These are phyloP conservation scores for Fraxinus albicans DNA, from an alignment of 305 asterid genomes.

Conservation along the genomic window DNA sequence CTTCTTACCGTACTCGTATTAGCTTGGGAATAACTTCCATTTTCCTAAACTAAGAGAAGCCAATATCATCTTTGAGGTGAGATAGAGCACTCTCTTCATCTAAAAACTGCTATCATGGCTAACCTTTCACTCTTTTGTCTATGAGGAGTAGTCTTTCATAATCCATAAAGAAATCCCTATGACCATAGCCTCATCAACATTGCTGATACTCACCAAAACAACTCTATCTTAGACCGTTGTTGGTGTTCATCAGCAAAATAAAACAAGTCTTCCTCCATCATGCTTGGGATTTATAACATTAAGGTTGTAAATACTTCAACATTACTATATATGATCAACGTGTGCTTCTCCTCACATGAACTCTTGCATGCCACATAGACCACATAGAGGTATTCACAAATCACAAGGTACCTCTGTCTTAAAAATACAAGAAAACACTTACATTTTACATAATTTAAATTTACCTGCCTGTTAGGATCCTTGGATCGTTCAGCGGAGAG, in stretches of 20 bases:
- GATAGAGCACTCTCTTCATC: background rate
- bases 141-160: background rate
- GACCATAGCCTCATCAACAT: background rate
- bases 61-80: background rate
- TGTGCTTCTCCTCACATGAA: background rate
- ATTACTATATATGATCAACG: background rate
- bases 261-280: background rate
- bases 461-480: conserved; percentile 95
- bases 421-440: background rate
- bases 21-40: background rate
- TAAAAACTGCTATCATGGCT: background rate
- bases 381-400: background rate
- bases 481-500: conserved; percentile 87
- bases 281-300: background rate
- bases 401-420: background rate
- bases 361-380: background rate
- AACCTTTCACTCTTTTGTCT: background rate
- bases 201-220: background rate
- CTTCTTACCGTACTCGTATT: background rate
- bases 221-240: background rate
- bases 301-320: background rate
- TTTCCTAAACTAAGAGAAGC: background rate
- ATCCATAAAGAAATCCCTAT: background rate
- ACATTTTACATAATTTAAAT: background rate
- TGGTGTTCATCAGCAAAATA: background rate